Percentiles rank a stretch among this genome's conserved stretches.
Conservation (phyloP, 768 basidiomycete species). For the Leccinum pellstonianum region DNA sequence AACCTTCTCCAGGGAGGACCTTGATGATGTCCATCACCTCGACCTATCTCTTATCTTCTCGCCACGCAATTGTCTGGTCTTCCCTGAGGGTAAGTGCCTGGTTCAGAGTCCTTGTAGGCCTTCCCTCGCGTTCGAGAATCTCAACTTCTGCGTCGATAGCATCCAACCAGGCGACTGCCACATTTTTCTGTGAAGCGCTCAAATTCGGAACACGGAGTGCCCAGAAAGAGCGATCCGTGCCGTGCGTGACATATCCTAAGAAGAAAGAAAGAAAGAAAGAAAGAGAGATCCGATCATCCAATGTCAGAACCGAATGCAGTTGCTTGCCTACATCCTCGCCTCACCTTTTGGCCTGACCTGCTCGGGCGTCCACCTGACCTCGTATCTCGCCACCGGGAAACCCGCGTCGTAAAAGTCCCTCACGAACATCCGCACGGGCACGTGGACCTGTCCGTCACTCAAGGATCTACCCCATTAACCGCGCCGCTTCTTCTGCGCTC, state of each 20-base stretch:
- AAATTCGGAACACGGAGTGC: slow-evolving; percentile 53
- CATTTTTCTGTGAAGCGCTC: slow-evolving; percentile 40
- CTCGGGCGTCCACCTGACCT: slow-evolving; percentile 68
- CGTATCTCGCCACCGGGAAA: slow-evolving; percentile 68
- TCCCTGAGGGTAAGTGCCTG: slow-evolving; percentile 50
- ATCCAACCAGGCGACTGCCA: slow-evolving; percentile 58
- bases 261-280: background rate
- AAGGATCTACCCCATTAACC: slow-evolving; percentile 59
- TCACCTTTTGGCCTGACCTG: slow-evolving; percentile 54
- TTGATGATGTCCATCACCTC: slow-evolving; percentile 40
- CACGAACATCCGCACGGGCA: slow-evolving; percentile 60
- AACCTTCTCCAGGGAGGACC: slow-evolving; percentile 30
- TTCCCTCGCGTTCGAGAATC: slow-evolving; percentile 38
- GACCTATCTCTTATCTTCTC: slow-evolving; percentile 53
- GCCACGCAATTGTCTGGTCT: slow-evolving; percentile 56
- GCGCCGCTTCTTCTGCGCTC: slow-evolving; percentile 41
- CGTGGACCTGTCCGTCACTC: slow-evolving; percentile 62
- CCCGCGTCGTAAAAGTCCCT: slow-evolving; percentile 43
- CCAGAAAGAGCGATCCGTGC: slow-evolving; percentile 62
- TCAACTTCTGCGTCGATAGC: slow-evolving; percentile 47
- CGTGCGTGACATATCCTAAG: slow-evolving; percentile 71
- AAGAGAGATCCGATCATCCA: background rate
- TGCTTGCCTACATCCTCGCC: background rate
- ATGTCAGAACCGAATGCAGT: background rate
- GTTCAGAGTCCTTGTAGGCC: slow-evolving; percentile 33